Conservation (phyloP, 2,329 filamentous ascomycete genomes). For the Aspergillus arachidicola region DNA sequence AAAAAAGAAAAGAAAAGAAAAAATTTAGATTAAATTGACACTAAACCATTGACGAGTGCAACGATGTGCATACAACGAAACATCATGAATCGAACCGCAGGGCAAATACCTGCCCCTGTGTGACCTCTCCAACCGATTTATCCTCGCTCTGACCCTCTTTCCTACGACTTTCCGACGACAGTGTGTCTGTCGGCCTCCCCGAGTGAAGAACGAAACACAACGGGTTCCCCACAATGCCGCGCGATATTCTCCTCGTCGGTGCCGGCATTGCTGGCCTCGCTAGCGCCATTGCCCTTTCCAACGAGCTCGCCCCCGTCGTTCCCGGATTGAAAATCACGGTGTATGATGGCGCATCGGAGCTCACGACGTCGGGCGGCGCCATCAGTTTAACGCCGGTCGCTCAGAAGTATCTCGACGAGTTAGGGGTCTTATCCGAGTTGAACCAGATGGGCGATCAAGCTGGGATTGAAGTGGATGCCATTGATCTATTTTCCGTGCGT, state of each 20-base stretch:
- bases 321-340: conserved; percentile 27
- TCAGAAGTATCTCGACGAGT: conserved; percentile 35
- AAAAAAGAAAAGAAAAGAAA: neutral
- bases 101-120: neutral
- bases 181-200: neutral
- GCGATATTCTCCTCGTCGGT: conserved; percentile 26
- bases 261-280: conserved; percentile 27
- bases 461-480: conserved; percentile 31
- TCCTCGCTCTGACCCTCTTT: neutral
- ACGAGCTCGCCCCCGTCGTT: conserved; percentile 18
- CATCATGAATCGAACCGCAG: neutral
- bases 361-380: conserved; percentile 37
- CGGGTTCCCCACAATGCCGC: conserved; percentile 7
- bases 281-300: conserved; percentile 22
- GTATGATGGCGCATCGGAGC: conserved; percentile 32
- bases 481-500: conserved; percentile 37
- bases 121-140: neutral
- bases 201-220: neutral
- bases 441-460: conserved; percentile 32
- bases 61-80: conserved; percentile 3
- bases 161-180: neutral
- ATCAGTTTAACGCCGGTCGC: conserved; percentile 42
- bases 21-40: neutral
- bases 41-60: neutral
- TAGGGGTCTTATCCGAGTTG: conserved; percentile 36